phyloP scores from a whole-genome alignment of 768 basidiomycete species.

The Hygrophorus russula region DNA sequence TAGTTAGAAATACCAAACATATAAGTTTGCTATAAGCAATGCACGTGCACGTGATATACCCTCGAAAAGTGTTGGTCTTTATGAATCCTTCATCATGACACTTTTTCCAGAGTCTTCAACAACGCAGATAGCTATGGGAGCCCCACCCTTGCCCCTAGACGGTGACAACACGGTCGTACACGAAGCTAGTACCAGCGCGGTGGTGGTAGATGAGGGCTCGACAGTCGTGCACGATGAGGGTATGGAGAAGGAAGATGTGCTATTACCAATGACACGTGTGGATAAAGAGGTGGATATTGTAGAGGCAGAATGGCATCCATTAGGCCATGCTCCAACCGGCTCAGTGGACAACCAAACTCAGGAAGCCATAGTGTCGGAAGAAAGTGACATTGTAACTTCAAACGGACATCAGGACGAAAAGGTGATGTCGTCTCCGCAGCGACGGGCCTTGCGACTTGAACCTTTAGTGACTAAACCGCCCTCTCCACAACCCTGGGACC shows the following conservation, averaged over 20 bases:
- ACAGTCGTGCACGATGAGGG: slow-evolving; percentile 1
- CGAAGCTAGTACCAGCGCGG: neutral
- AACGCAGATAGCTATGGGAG: too few relatives aligned
- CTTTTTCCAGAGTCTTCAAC: neutral
- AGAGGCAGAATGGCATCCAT: neutral
- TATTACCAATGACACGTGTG: slow-evolving; percentile 18
- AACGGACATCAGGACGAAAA: slow-evolving; percentile 2
- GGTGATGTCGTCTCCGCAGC: slow-evolving; percentile 4
- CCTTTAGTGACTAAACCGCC: slow-evolving; percentile 35
- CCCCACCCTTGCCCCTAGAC: too few relatives aligned
- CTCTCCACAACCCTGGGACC: slow-evolving; percentile 62
- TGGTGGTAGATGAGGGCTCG: neutral
- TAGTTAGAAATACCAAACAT: neutral
- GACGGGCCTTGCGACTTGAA: neutral
- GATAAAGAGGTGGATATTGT: slow-evolving; percentile 17
- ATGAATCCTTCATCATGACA: neutral
- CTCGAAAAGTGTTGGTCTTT: too few relatives aligned
- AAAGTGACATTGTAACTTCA: neutral
- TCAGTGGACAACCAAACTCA: slow-evolving; percentile 2
- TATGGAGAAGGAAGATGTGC: slow-evolving; percentile 9
- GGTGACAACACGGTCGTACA: too few relatives aligned
- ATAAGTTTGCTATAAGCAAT: too few relatives aligned
- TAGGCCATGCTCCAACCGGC: neutral
- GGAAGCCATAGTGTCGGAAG: neutral
- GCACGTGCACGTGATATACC: too few relatives aligned